phyloP scores from a whole-genome alignment of 2,329 filamentous ascomycete genomes.

The Ramularia collo-cygni region DNA sequence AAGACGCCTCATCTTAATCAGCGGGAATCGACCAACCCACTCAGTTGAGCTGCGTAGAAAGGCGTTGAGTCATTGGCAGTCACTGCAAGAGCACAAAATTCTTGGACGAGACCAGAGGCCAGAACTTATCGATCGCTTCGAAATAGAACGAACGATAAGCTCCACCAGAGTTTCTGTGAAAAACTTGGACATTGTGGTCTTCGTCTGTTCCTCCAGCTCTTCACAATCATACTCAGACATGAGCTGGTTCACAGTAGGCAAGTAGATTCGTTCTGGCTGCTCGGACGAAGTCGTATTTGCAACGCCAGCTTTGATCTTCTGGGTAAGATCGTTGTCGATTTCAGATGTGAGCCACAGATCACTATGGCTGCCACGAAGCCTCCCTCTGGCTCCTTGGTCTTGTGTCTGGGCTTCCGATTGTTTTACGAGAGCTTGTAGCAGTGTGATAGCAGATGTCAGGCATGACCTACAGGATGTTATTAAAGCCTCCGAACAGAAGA shows the following conservation, averaged over 20 bases:
- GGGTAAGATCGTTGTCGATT: neutral
- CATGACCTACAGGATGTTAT: neutral
- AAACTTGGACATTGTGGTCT: too few relatives aligned
- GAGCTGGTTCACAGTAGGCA: neutral
- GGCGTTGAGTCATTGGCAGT: too few relatives aligned
- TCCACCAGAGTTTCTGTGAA: too few relatives aligned
- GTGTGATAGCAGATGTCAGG: neutral
- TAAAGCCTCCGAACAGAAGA: neutral
- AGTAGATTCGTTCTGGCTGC: neutral
- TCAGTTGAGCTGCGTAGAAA: too few relatives aligned
- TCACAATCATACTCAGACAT: neutral
- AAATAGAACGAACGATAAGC: too few relatives aligned
- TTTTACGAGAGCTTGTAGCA: neutral
- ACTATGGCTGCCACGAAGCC: neutral
- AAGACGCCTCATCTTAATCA: neutral
- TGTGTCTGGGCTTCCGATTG: neutral
- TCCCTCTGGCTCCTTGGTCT: neutral
- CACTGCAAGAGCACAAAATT: too few relatives aligned
- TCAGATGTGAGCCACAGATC: neutral
- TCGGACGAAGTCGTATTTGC: neutral
- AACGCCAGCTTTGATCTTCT: neutral
- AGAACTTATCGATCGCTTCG: too few relatives aligned
- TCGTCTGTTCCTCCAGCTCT: too few relatives aligned
- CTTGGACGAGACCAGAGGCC: too few relatives aligned
- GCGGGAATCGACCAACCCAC: too few relatives aligned